Evolutionary conservation across 2,329 filamentous ascomycete species (phyloP), one percentile per base, ranked within the genome.

Genomic region (Nothopassalora personata): DNA sequence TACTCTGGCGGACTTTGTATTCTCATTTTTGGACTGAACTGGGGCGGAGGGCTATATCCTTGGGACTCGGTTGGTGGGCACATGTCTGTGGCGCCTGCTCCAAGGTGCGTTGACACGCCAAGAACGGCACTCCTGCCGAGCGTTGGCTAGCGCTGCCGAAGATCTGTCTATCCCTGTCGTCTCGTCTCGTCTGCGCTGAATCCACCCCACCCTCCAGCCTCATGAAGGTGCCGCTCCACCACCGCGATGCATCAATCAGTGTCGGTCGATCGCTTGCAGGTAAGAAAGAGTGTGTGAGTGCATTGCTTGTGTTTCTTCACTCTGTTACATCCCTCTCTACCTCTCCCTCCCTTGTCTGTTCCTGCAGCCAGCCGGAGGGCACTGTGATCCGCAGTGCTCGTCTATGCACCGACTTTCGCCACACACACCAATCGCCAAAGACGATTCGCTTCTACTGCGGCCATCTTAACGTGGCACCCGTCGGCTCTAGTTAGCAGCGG

Each of bases 11-110:
- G 66, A 39, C 61, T 69, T 5, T 55, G 54, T 36, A 59, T 67
- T 23, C 64, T 70, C 54, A 64, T 68, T 51, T 64, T 70, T 51
- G 67, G 66, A 39, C 43, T 70, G 15, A 66, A 64, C 28, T 67
- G 67, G 68, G 71, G 70, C 52, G 71, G 71, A 34, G 62, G 62
- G 2, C 51, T 71, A 15, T 69, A 71, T 51, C 69, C 70, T 4
- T 72, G 70, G 70, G 64, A 64, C 48, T 67, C 64, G 13, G 58
- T n/a, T n/a, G n/a, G 23, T 23, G 1, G 23, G 23, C 23, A 23
- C 23, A 3, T 23, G 23, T 23, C 23, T 23, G 23, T 23, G 23
- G 23, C 23, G 23, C 23, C 3, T 23, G 23, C 23, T 23, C 23
- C 23, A 23, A 23, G 23, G 23, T 23, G 1, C 23, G 1, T 23